These are phyloP conservation scores for Naumovozyma castellii DNA, from an alignment of 805 yeast species.

Conservation along the genomic window DNA sequence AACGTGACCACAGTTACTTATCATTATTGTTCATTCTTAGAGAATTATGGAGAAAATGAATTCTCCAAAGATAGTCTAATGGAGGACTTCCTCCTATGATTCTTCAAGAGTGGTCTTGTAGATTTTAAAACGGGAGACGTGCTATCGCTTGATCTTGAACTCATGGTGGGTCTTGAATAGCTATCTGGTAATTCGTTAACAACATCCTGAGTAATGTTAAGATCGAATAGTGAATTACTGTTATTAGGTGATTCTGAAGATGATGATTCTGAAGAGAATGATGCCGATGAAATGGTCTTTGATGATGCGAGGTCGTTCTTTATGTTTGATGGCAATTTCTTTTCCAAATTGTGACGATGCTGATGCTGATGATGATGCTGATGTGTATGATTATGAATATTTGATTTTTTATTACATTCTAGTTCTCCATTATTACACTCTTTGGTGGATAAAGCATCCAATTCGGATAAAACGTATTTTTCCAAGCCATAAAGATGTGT, in stretches of 20 bases:
- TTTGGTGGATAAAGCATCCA: slow-evolving; percentile 17
- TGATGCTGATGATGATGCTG: neutral
- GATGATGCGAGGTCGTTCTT: neutral
- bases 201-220: neutral
- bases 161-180: neutral
- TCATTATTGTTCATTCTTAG: too few relatives aligned
- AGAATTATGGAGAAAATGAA: slow-evolving; percentile 5
- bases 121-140: neutral
- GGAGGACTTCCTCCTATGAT: slow-evolving; percentile 7
- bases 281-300: slow-evolving; percentile 1
- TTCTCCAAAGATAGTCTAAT: slow-evolving; percentile 9
- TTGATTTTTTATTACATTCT: neutral
- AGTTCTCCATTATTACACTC: neutral
- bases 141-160: neutral
- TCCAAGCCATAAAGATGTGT: slow-evolving; percentile 25
- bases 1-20: too few relatives aligned
- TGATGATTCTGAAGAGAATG: slow-evolving; percentile 2
- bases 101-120: neutral
- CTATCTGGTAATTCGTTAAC: too few relatives aligned
- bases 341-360: neutral
- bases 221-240: neutral
- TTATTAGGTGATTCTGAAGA: slow-evolving; percentile 1
- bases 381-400: neutral
- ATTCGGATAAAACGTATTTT: slow-evolving; percentile 19
- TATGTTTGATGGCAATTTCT: neutral